phyloP scores from a whole-genome alignment of 306 rosid species.

The Benincasa hispida region DNA sequence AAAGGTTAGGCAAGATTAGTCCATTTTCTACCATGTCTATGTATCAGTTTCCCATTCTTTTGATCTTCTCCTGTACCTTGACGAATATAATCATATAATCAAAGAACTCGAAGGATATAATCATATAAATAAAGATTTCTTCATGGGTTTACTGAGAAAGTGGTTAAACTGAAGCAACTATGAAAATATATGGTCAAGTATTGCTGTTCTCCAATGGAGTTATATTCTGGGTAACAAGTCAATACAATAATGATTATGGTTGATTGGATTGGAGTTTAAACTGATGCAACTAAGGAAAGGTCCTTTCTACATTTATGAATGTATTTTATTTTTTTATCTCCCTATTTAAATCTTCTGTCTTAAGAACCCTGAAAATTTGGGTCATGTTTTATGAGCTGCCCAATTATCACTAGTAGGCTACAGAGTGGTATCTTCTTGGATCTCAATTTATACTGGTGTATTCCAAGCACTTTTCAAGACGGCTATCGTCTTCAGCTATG shows the following conservation, averaged over 20 bases:
- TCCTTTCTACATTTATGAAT: neutral
- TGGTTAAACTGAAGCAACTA: neutral
- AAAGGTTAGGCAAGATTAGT: constrained; percentile 38
- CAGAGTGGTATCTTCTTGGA: neutral
- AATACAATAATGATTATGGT: neutral
- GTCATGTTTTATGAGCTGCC: neutral
- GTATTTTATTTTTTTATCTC: neutral
- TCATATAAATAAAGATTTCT: neutral
- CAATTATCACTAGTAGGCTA: neutral
- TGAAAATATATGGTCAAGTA: neutral
- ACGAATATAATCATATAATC: neutral
- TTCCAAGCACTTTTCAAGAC: neutral
- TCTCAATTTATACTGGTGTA: neutral
- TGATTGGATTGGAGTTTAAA: neutral
- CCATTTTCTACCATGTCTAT: neutral
- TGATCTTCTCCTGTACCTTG: neutral
- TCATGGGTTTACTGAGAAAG: neutral
- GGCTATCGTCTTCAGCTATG: neutral
- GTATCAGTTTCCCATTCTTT: neutral
- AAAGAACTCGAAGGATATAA: neutral
- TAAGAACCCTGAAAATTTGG: neutral
- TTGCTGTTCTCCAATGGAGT: neutral
- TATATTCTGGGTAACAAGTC: neutral
- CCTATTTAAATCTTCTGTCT: neutral
- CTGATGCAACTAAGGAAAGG: neutral